These are phyloP conservation scores for Lycium ferocissimum DNA, from an alignment of 257 asterid genomes.

Conservation along the genomic window DNA sequence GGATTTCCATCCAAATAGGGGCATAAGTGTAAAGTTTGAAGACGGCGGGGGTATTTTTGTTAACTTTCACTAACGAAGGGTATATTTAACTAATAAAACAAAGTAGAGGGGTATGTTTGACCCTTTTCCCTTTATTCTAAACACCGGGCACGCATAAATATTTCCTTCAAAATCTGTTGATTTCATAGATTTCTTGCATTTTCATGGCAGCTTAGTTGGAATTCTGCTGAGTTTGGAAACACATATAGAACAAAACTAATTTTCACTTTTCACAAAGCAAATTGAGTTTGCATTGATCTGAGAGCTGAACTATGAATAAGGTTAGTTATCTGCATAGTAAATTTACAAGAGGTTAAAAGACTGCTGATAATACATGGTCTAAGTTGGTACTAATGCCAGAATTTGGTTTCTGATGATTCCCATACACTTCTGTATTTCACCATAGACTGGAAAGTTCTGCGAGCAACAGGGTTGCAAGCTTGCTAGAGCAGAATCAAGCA, in stretches of 20 bases:
- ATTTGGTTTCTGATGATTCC: constrained; percentile 94
- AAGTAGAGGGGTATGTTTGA: no score
- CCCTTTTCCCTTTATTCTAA: background rate
- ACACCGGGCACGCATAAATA: background rate
- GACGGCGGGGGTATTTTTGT: no score
- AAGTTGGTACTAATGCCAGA: constrained; percentile 85
- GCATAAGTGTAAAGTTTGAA: no score
- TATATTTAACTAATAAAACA: no score
- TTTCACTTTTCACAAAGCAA: background rate
- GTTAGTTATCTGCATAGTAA: background rate
- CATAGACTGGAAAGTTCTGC: constrained; percentile 71
- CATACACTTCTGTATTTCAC: constrained; percentile 90
- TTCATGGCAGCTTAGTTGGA: background rate
- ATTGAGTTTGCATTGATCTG: background rate
- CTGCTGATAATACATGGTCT: constrained; percentile 23
- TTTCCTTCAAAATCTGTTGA: background rate
- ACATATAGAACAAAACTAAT: background rate
- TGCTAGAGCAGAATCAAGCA: constrained; percentile 84
- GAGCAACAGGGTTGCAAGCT: constrained; percentile 79
- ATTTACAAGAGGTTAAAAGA: constrained; percentile 6
- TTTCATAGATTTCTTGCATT: background rate
- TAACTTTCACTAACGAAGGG: no score
- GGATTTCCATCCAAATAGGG: no score
- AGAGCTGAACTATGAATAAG: background rate
- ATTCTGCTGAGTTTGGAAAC: background rate